Conservation (phyloP, 2,329 filamentous ascomycete genomes). For the Aspergillus hortae region DNA sequence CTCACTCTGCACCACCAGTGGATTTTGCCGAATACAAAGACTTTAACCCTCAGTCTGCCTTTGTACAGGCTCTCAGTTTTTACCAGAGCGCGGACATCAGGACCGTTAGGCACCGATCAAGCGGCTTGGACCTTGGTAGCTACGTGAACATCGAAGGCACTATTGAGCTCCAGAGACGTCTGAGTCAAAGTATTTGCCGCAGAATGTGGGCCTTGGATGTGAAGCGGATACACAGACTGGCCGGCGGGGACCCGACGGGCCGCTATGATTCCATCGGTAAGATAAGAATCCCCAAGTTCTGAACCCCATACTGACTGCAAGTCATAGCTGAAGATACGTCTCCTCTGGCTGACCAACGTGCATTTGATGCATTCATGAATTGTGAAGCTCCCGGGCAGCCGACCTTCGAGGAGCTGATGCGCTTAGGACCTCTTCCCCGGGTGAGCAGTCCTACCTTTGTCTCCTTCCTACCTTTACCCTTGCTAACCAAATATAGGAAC, state of each 20-base stretch:
- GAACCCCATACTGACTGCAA: conserved; percentile 1
- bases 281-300: conserved; percentile 7
- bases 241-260: conserved; percentile 33
- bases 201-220: conserved; percentile 43
- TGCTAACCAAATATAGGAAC: conserved; percentile 28
- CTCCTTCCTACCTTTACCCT: neutral
- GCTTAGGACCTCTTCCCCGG: conserved; percentile 36
- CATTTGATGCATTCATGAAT: conserved; percentile 39
- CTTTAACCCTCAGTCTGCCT: conserved; percentile 39
- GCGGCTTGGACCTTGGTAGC: conserved; percentile 39
- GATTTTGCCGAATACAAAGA: conserved; percentile 40
- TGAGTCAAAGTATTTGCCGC: conserved; percentile 39
- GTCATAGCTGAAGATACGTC: conserved; percentile 29
- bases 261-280: conserved; percentile 38
- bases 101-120: conserved; percentile 32
- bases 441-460: conserved; percentile 22
- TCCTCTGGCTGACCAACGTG: conserved; percentile 31
- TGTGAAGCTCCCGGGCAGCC: conserved; percentile 33
- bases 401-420: conserved; percentile 37
- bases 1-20: conserved; percentile 38
- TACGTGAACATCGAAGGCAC: conserved; percentile 44
- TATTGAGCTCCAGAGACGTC: conserved; percentile 37
- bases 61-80: conserved; percentile 40
- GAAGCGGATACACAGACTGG: conserved; percentile 38
- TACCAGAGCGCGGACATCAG: conserved; percentile 39